These are phyloP conservation scores for Rhodamnia argentea DNA, from an alignment of 345 rosid species.

Conservation along the genomic window DNA sequence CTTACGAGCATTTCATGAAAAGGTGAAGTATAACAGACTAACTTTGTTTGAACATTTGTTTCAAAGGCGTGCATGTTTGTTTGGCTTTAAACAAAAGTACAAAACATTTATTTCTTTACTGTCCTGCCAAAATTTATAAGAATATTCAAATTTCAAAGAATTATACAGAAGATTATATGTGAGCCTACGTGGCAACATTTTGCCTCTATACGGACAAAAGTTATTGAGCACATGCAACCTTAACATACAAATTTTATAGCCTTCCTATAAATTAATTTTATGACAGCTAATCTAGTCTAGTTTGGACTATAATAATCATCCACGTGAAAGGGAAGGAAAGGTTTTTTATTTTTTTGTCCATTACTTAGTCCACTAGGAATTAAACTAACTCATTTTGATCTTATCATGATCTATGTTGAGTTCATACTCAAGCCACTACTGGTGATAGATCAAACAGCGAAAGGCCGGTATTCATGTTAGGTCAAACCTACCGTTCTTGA, in stretches of 20 bases:
- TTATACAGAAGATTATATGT: not conserved
- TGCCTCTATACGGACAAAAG: not conserved
- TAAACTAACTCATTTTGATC: not conserved
- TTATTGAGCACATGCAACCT: not conserved
- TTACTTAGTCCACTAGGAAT: not conserved
- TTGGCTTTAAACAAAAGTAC: not conserved
- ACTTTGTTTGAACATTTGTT: not conserved
- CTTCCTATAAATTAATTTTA: not conserved
- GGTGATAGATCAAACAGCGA: not conserved
- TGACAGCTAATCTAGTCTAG: not conserved
- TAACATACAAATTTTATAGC: not conserved
- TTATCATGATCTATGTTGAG: not conserved
- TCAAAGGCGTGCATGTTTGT: not conserved
- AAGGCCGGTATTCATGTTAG: not conserved
- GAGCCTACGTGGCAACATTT: not conserved
- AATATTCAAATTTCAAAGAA: not conserved
- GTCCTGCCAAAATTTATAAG: not conserved
- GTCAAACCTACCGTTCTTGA: not conserved
- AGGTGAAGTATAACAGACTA: not conserved
- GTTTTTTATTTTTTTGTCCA: not conserved
- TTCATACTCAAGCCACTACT: not conserved
- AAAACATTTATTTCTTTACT: not conserved
- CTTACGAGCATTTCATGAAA: not conserved
- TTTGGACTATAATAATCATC: not conserved
- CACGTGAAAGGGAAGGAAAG: not conserved